A percentile compares a stretch with the other conserved stretches of the same genome.
Evolutionary conservation across 805 yeast genomes (phyloP).

Genomic region (Saturnispora zaruensis): DNA sequence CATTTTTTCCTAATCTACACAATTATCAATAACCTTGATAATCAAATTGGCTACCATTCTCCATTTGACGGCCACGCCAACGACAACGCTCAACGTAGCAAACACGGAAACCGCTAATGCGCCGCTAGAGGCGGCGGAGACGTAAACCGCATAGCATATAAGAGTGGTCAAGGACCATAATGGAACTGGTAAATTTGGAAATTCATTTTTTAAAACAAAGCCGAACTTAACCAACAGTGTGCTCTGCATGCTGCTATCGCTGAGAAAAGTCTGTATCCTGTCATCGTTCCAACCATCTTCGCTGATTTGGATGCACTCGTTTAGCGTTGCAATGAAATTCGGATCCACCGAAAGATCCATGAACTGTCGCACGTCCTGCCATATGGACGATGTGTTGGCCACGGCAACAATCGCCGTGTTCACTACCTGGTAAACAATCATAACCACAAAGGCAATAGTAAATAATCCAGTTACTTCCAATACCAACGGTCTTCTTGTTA

Average conservation of each 20-base stretch:
- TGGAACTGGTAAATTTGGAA: conserved; percentile 1
- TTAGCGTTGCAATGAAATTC: neutral
- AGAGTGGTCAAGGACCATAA: conserved; percentile 4
- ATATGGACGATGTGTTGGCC: conserved; percentile 3
- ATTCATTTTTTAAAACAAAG: conserved; percentile 1
- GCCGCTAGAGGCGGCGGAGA: conserved; percentile 4
- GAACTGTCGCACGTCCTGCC: conserved; percentile 3
- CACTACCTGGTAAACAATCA: conserved; percentile 2
- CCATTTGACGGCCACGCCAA: conserved; percentile 5
- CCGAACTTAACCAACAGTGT: conserved; percentile 4
- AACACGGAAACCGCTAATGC: conserved; percentile 1
- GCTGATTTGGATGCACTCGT: neutral
- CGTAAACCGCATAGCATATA: conserved; percentile 3
- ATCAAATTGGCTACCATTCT: conserved; percentile 2
- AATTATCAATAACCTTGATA: neutral
- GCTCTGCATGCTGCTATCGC: neutral
- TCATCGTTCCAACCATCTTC: neutral
- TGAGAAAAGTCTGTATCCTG: neutral
- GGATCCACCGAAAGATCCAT: conserved; percentile 1
- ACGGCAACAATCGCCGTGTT: conserved; percentile 1
- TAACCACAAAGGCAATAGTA: neutral
- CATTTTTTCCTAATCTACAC: neutral
- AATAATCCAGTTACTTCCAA: conserved; percentile 3
- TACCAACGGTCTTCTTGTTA: neutral
- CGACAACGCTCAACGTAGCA: neutral